phyloP scores from a whole-genome alignment of 1,284 basidiomycete species.

The Ustilago lituana region DNA sequence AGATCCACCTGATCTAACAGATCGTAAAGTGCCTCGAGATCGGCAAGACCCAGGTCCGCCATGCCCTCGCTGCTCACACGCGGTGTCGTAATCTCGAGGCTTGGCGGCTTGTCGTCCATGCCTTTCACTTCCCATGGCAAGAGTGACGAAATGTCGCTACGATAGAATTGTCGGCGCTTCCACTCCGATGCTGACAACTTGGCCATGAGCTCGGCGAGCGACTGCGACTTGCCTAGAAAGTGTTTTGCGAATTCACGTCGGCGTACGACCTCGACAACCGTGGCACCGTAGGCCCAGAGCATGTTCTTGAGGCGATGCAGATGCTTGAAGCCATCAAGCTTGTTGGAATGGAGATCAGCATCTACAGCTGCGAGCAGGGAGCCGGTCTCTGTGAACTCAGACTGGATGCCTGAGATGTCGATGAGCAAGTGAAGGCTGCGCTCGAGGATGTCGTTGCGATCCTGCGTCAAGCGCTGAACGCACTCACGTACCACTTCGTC shows the following conservation, averaged over 20 bases:
- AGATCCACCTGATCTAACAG: constrained; percentile 53
- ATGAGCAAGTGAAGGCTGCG: constrained; percentile 59
- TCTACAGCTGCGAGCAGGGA: constrained; percentile 54
- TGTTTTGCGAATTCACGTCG: constrained; percentile 78
- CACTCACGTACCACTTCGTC: constrained; percentile 55
- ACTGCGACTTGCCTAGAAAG: constrained; percentile 57
- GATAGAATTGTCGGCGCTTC: constrained; percentile 51
- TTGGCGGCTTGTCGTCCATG: constrained; percentile 55
- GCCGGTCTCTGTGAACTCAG: constrained; percentile 61
- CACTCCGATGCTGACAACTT: constrained; percentile 55
- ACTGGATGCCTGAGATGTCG: constrained; percentile 65
- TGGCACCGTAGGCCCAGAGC: constrained; percentile 91
- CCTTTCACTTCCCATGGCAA: constrained; percentile 60
- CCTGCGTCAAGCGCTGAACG: constrained; percentile 54
- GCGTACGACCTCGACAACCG: constrained; percentile 87
- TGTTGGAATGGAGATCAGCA: constrained; percentile 49
- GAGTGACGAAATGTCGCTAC: constrained; percentile 44
- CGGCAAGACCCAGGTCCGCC: constrained; percentile 44
- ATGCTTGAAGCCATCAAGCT: constrained; percentile 81
- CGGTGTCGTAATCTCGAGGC: constrained; percentile 61
- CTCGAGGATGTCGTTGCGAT: constrained; percentile 62
- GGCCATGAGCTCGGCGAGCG: constrained; percentile 65
- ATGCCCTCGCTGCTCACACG: constrained; percentile 38
- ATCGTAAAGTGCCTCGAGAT: constrained; percentile 50
- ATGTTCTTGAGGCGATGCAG: constrained; percentile 87